Conservation (phyloP, 495 filamentous ascomycete genomes). For the Entonaema liquescens region DNA sequence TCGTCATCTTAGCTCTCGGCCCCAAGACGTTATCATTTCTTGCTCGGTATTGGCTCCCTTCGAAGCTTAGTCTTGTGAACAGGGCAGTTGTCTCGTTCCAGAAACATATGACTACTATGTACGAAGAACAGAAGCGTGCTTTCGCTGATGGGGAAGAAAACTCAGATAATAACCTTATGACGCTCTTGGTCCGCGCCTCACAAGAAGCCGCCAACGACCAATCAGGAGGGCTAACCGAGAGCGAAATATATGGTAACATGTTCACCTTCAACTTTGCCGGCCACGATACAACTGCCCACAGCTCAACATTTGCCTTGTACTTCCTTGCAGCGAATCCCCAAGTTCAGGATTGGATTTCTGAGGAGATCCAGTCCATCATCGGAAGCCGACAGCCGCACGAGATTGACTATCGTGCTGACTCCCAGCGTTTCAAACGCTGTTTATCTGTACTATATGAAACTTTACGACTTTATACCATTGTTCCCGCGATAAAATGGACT, state of each 20-base stretch:
- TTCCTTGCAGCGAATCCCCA: constrained; percentile 58
- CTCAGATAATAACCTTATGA: constrained; percentile 15
- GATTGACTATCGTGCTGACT: constrained; percentile 55
- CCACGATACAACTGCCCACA: constrained; percentile 64
- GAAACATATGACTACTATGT: constrained; percentile 39
- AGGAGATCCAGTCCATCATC: constrained; percentile 38
- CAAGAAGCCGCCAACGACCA: constrained; percentile 36
- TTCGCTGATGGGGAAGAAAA: constrained; percentile 33
- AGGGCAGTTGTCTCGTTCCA: constrained; percentile 44
- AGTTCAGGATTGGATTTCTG: constrained; percentile 53
- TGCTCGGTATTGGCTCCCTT: neutral
- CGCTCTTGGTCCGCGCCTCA: constrained; percentile 14
- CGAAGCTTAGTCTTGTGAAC: constrained; percentile 9
- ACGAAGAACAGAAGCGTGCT: constrained; percentile 29
- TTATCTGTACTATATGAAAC: constrained; percentile 62
- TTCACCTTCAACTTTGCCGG: constrained; percentile 65
- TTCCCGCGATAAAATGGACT: constrained; percentile 54
- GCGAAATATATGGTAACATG: constrained; percentile 60
- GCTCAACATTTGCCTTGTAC: constrained; percentile 57
- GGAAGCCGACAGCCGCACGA: constrained; percentile 37
- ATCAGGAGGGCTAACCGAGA: constrained; percentile 19
- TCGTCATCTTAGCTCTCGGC: neutral
- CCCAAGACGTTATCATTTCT: neutral
- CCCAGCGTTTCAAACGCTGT: constrained; percentile 54
- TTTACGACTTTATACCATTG: constrained; percentile 59